phyloP scores from a whole-genome alignment of 805 yeast species.

The Kurtzmaniella cleridarum region DNA sequence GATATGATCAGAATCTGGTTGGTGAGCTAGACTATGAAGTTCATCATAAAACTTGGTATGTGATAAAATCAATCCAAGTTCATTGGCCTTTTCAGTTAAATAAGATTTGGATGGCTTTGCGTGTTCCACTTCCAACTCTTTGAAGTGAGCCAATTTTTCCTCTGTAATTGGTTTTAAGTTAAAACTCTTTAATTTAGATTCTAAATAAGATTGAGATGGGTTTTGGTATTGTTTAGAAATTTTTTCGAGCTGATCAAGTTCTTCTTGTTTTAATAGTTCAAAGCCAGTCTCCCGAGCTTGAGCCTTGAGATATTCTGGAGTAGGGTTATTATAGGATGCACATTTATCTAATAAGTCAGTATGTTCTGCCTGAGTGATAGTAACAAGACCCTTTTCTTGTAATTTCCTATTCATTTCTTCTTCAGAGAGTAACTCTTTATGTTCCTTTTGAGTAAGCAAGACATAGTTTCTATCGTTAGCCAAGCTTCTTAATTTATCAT shows the following conservation, averaged over 20 bases:
- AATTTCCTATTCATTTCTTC: constrained; percentile 29
- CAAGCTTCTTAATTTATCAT: constrained; percentile 18
- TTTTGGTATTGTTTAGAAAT: constrained; percentile 8
- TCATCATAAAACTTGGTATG: constrained; percentile 26
- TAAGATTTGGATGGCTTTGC: constrained; percentile 30
- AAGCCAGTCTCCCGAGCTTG: constrained; percentile 9
- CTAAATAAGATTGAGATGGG: constrained; percentile 23
- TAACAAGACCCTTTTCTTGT: constrained; percentile 25
- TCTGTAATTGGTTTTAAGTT: constrained; percentile 13
- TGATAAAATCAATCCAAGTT: constrained; percentile 26
- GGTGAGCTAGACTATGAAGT: constrained; percentile 18
- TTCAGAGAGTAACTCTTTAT: constrained; percentile 24
- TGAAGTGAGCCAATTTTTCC: constrained; percentile 13
- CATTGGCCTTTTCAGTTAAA: constrained; percentile 29
- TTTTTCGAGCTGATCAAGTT: constrained; percentile 12
- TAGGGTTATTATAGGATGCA: constrained; percentile 15
- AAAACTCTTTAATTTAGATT: constrained; percentile 10
- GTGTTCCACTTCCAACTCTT: constrained; percentile 16
- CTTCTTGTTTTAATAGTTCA: constrained; percentile 9
- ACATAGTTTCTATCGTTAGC: constrained; percentile 23
- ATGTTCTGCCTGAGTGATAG: constrained; percentile 21
- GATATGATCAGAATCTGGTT: constrained; percentile 21
- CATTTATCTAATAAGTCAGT: constrained; percentile 10
- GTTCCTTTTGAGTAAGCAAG: constrained; percentile 21
- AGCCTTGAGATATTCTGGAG: constrained; percentile 14